Base-by-base conservation (phyloP, 768 basidiomycete species). In the Rubroboletus pulcherrimus region DNA sequence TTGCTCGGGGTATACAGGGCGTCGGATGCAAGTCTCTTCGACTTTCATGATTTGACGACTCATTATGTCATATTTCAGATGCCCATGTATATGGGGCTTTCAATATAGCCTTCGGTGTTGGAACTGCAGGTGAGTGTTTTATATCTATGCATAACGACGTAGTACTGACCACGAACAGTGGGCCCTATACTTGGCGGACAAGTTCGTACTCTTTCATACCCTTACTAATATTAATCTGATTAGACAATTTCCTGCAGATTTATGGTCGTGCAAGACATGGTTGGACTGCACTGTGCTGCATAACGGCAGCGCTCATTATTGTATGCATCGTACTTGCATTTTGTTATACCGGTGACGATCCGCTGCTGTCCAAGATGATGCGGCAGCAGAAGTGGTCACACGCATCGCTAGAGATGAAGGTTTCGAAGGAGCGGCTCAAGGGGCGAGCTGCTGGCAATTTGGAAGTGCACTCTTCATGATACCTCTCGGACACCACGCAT, bases 71-170 rank as follows among this genome's bases (percentile, higher is more conserved):
- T 44, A 19, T 26, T 21, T 30, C 60, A 90, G 89, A 86, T 68
- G 88, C 80, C 1, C 87, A 90, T 62, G 77, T 87, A 4, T 91
- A 88, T 62, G 88, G 83, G 4, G 84, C 82, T 0, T 89, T 88
- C 65, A 91, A 89, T 70, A 64, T 90, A 11, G 82, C 81, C 3
- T 89, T 83, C 57, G 87, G 85, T 2, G 65, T 86, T 54, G 88
- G 86, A 31, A 78, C 83, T 34, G 71, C 81, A 44, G 64, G 87
- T 87, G 60, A 67, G 80, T 72, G 17, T 12, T 40, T 51, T 29
- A 17, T 29, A 15, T 9, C 15, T 37, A 14, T 46, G 35, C 49
- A 29, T 26, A 17, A 38, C 38, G 47, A 24, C 30, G 39, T 41
- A 43, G 17, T 40, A 19, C 42, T 60, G 37, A 64, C 38, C 43